Conservation (phyloP, 2,329 filamentous ascomycete species). For the Aureobasidium zeae region DNA sequence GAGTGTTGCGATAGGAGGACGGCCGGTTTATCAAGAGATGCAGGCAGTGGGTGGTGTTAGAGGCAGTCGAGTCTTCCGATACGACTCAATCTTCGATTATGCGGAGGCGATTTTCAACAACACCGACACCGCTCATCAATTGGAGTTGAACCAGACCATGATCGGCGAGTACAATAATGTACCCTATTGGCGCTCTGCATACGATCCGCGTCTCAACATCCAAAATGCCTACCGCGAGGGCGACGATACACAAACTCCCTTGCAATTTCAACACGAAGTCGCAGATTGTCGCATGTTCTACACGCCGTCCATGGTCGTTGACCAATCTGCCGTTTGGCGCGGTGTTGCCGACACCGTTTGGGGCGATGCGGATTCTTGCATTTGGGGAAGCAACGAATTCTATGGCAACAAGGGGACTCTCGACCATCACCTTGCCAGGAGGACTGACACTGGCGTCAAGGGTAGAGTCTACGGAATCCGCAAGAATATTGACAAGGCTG, state of each 20-base stretch:
- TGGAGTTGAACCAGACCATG: conserved; percentile 22
- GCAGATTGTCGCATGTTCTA: conserved; percentile 45
- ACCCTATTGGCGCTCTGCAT: conserved; percentile 20
- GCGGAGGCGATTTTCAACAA: conserved; percentile 21
- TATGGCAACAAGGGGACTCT: not conserved
- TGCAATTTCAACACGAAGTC: conserved; percentile 43
- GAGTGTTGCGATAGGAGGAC: conserved; percentile 36
- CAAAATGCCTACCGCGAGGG: conserved; percentile 27
- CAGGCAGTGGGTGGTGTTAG: conserved; percentile 39
- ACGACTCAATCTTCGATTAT: conserved; percentile 20
- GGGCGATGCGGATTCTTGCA: conserved; percentile 24
- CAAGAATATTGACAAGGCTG: no score
- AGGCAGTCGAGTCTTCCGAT: conserved; percentile 30
- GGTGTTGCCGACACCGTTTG: conserved; percentile 28
- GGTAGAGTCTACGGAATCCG: no score
- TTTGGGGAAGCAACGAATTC: conserved; percentile 23
- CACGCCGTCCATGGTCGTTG: conserved; percentile 40
- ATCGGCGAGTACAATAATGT: conserved; percentile 25
- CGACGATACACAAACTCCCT: conserved; percentile 33
- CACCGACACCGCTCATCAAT: not conserved
- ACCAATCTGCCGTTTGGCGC: conserved; percentile 42
- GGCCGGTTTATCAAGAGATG: conserved; percentile 33
- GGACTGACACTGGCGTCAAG: no score
- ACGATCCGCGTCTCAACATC: conserved; percentile 23
- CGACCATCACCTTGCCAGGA: no score